Conservation (phyloP, 179 eudicot species). For the Gypsophila paniculata region DNA sequence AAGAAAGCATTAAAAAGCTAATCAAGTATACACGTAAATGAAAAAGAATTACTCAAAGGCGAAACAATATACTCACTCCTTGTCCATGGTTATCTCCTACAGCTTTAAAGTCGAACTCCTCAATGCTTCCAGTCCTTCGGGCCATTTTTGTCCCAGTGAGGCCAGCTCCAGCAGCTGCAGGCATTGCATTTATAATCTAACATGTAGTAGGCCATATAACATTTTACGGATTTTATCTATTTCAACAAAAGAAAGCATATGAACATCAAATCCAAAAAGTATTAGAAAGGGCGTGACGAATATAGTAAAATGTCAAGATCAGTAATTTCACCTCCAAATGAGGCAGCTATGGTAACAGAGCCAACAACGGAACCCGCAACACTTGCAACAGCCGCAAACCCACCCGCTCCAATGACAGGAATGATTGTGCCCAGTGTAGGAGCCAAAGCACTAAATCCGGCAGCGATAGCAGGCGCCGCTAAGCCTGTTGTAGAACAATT, state of each 20-base stretch:
- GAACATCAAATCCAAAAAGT: slow-evolving; percentile 6
- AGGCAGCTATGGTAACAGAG: slow-evolving; percentile 98
- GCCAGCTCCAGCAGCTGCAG: slow-evolving; percentile 96
- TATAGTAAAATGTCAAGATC: background rate
- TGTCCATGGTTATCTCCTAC: slow-evolving; percentile 87
- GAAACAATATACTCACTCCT: slow-evolving; percentile 63
- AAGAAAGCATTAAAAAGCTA: slow-evolving; percentile 7
- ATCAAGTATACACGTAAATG: slow-evolving; percentile 2
- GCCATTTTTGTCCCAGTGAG: slow-evolving; percentile 95
- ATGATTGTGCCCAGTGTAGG: slow-evolving; percentile 89
- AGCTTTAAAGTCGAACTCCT: slow-evolving; percentile 88
- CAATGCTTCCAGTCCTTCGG: slow-evolving; percentile 77
- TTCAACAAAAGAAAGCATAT: background rate
- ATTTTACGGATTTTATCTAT: background rate
- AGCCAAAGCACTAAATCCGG: slow-evolving; percentile 91
- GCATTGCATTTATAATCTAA: slow-evolving; percentile 21
- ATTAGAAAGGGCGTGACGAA: background rate
- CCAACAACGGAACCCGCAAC: slow-evolving; percentile 97
- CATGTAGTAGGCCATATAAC: slow-evolving; percentile 9
- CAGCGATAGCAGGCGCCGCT: slow-evolving; percentile 99
- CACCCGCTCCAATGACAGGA: slow-evolving; percentile 92
- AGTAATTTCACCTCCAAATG: slow-evolving; percentile 74
- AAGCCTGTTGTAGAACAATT: slow-evolving; percentile 52
- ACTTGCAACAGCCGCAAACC: slow-evolving; percentile 93
- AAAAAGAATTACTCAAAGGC: background rate